These are phyloP conservation scores for Barnettozyma salicaria DNA, from an alignment of 805 yeast genomes.

Conservation along the genomic window DNA sequence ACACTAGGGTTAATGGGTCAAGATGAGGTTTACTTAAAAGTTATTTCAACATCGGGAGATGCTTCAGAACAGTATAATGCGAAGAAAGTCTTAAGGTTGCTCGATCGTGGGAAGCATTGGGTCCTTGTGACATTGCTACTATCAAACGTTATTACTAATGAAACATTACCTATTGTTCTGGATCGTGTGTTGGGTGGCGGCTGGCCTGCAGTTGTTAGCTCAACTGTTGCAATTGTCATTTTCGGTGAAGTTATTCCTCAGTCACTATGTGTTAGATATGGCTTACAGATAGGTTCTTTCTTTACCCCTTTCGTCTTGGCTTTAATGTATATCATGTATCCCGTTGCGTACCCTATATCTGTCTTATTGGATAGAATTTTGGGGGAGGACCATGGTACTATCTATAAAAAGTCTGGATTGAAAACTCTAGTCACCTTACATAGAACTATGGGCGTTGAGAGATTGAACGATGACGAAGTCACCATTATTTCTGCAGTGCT, in stretches of 20 bases:
- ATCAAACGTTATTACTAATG: constrained; percentile 88
- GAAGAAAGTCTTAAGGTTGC: constrained; percentile 59
- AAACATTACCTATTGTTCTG: constrained; percentile 87
- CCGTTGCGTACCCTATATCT: constrained; percentile 89
- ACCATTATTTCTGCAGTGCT: constrained; percentile 91
- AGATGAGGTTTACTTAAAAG: constrained; percentile 91
- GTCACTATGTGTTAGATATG: constrained; percentile 86
- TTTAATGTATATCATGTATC: constrained; percentile 86
- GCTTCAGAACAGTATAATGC: constrained; percentile 62
- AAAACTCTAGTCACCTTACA: constrained; percentile 91
- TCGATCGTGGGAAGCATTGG: constrained; percentile 92
- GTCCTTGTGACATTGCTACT: constrained; percentile 82
- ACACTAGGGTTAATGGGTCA: constrained; percentile 98
- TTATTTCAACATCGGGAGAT: constrained; percentile 84
- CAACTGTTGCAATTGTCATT: constrained; percentile 89
- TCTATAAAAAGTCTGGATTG: constrained; percentile 86
- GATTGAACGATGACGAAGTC: constrained; percentile 91
- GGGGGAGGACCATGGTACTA: constrained; percentile 96
- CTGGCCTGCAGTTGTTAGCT: constrained; percentile 89
- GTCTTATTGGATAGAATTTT: constrained; percentile 68
- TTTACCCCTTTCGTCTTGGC: constrained; percentile 82
- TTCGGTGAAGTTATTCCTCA: constrained; percentile 98
- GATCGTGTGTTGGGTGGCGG: constrained; percentile 96
- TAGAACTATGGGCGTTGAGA: constrained; percentile 90
- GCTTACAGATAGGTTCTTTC: constrained; percentile 83